Evolutionary conservation across 805 yeast species (phyloP), one percentile per base, ranked within the genome.

Genomic region (Saccharomycodes ludwigii): DNA sequence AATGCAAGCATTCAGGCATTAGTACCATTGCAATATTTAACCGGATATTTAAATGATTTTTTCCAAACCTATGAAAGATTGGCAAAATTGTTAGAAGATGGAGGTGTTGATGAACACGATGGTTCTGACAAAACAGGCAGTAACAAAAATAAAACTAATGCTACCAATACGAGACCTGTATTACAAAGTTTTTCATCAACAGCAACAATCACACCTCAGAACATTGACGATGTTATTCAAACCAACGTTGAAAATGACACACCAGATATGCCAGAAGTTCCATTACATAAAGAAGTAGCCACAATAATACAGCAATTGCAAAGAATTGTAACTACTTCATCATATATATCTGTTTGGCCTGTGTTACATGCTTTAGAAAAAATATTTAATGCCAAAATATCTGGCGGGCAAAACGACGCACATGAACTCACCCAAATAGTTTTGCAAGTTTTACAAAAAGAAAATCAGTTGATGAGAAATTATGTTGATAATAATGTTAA

Each of bases 391-490:
- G 75, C 86, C 3, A 73, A 71, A 40, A 76, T 91, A 18, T 76
- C 94, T 2, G 60, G 79, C 21, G 71, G 71, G 28, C 98, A 91
- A 52, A 94, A 88, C 47, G 98, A 88, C 58, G 95, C 97, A 0
- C 96, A 91, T 45, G 98, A 88, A 47, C 63, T 91, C 40, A 68
- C 88, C 19, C 94, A 84, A 49, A 56, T 83, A 32, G 65, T 86
- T 14, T 58, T 88, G 15, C 94, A 86, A 45, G 76, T 88, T 0
- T 59, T 91, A 31, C 74, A 78, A 31, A 66, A 65, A 33, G 96
- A 88, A 48, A 64, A 69, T 41, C 44, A 59, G 7, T 56, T 54
- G 27, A 37, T 75, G 29, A 53, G 50, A 21, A 59, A 56, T 29
- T 59, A 58, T 31, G 41, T 41, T 8, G 44, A 43, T 21, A 33